Evolutionary conservation across 805 yeast genomes (phyloP).

Genomic region (Starmerella apis): DNA sequence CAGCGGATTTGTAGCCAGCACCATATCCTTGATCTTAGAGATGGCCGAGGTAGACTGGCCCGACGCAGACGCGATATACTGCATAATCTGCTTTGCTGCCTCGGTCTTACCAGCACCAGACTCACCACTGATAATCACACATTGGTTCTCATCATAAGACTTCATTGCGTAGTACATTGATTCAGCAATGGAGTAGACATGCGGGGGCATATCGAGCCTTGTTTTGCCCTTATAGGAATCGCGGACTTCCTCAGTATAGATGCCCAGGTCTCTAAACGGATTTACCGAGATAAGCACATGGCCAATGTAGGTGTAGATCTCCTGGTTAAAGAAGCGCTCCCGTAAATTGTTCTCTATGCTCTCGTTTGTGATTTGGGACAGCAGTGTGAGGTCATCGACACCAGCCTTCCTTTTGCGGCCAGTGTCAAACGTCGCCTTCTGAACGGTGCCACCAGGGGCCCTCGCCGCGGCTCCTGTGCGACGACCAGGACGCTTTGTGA

Average conservation of each 20-base stretch:
- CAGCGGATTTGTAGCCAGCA: slow-evolving; percentile 88
- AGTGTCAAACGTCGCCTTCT: slow-evolving; percentile 84
- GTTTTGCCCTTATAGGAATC: slow-evolving; percentile 80
- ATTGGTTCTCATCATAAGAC: slow-evolving; percentile 86
- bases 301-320: slow-evolving; percentile 87
- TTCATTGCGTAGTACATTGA: slow-evolving; percentile 91
- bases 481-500: slow-evolving; percentile 63
- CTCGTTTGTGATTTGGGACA: slow-evolving; percentile 82
- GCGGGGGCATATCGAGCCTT: slow-evolving; percentile 94
- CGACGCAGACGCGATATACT: slow-evolving; percentile 79
- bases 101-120: slow-evolving; percentile 98
- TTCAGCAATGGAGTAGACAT: slow-evolving; percentile 96
- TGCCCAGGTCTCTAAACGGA: slow-evolving; percentile 93
- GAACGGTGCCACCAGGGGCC: slow-evolving; percentile 45
- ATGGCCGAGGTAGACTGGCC: slow-evolving; percentile 59
- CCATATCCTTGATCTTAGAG: slow-evolving; percentile 89
- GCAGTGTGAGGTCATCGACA: slow-evolving; percentile 82
- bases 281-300: slow-evolving; percentile 92
- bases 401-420: slow-evolving; percentile 95
- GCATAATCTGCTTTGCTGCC: slow-evolving; percentile 97
- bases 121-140: slow-evolving; percentile 95
- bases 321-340: slow-evolving; percentile 77
- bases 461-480: slow-evolving; percentile 33
- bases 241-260: slow-evolving; percentile 71
- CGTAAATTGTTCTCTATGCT: slow-evolving; percentile 84